phyloP scores from a whole-genome alignment of 2,329 filamentous ascomycete genomes.

The Aspergillus quadrilineatus region DNA sequence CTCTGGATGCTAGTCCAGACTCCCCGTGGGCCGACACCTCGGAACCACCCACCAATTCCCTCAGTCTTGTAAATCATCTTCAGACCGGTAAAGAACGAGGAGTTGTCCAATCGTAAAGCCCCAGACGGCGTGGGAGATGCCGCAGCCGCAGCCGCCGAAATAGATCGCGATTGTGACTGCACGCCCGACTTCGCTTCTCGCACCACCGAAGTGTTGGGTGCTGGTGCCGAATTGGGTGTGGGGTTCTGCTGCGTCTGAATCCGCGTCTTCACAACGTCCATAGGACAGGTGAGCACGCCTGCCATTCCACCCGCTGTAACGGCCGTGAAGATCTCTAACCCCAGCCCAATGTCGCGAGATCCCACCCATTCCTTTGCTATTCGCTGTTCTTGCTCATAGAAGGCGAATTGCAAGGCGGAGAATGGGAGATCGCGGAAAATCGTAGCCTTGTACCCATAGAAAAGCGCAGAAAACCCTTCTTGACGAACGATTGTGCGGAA shows the following conservation, averaged over 20 bases:
- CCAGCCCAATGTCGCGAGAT: conserved; percentile 78
- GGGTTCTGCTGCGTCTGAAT: conserved; percentile 86
- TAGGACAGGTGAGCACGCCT: conserved; percentile 88
- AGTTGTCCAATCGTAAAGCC: conserved; percentile 78
- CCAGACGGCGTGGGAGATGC: conserved; percentile 78
- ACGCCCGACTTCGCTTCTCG: conserved; percentile 28
- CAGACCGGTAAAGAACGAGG: conserved; percentile 80
- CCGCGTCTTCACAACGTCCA: conserved; percentile 96
- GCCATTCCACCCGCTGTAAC: conserved; percentile 88
- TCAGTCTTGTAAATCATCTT: conserved; percentile 87
- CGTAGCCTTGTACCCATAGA: conserved; percentile 96
- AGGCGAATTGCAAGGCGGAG: conserved; percentile 94
- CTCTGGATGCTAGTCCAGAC: conserved; percentile 99
- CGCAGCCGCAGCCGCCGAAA: conserved; percentile 86
- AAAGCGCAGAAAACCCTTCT: conserved; percentile 83
- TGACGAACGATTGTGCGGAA: conserved; percentile 76
- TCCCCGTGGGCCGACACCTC: conserved; percentile 85
- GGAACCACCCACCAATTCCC: conserved; percentile 85
- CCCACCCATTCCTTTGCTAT: conserved; percentile 77
- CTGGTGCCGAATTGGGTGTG: conserved; percentile 26
- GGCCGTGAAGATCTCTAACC: conserved; percentile 83
- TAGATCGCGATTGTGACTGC: conserved; percentile 64
- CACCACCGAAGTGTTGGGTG: conserved; percentile 31
- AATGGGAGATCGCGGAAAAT: conserved; percentile 93
- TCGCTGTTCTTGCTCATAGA: conserved; percentile 90